Base-by-base conservation (phyloP, 2,329 filamentous ascomycete species). In the Pestalotiopsis sp. region DNA sequence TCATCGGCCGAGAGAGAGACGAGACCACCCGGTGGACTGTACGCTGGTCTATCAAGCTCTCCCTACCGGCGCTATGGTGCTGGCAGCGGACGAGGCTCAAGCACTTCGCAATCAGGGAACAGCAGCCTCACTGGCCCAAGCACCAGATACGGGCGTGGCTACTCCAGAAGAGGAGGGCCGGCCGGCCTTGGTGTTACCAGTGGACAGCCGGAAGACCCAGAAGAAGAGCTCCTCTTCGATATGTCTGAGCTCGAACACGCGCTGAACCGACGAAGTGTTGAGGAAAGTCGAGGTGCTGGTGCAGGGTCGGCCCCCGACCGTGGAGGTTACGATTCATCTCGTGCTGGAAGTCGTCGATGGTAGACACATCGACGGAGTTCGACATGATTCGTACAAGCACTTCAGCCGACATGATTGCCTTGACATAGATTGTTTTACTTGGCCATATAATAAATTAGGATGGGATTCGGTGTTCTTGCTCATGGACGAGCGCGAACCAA, bases 181-280 rank as follows among this genome's bases (percentile, higher is more conserved):
- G 76, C 75, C 17, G 75, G 84, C 65, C 81, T 84, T 68, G 86
- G 83, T 68, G 82, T 83, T 61, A 79, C 81, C 0, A 81, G 83
- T 7, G 76, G 77, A 0, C 79, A 81, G 9, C 84, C 88, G 59
- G 80, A 81, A 65, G 87, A 87, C 5, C 79, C 83, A 27, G 90
- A 92, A 69, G 91, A 92, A 67, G 91, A 93, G 74, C 78, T 93
- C 11, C 83, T 93, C 11, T 93, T 93, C 78, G 90, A 91, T 71
- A 89, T 93, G 84, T 92, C 90, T 45, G 91, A 93, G 78, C 87
- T 93, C 76, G 89, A 90, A 72, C 83, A 86, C 14, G 76, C 78
- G 20, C 84, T 85, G 68, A 85, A 85, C 59, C 82, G 89, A 70
- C 84, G 87, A 70, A 91, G 87, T 72, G 77, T 90, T 7, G 89